Conservation (phyloP, 345 rosid species). For the Syzygium aqueum region DNA sequence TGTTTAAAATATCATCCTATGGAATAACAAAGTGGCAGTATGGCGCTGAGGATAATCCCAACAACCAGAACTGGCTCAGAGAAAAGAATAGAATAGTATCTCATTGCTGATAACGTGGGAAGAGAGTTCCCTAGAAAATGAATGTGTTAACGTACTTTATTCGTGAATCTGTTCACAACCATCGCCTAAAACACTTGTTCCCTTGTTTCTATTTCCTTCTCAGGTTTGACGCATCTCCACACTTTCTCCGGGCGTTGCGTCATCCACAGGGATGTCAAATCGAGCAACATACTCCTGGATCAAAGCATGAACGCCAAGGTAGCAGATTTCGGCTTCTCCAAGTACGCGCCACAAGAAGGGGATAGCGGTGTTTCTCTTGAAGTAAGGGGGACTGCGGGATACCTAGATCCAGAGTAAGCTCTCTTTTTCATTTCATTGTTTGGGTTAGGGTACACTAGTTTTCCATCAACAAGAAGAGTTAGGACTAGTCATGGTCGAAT, state of each 20-base stretch:
- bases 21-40: neutral
- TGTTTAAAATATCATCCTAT: too few species aligned
- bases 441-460: neutral
- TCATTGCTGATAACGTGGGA: neutral
- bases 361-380: constrained; percentile 60
- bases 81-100: neutral
- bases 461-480: neutral
- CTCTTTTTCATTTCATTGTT: neutral
- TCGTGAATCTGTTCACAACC: neutral
- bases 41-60: neutral
- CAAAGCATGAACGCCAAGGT: constrained; percentile 65
- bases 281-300: constrained; percentile 68
- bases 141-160: neutral
- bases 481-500: neutral
- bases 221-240: constrained; percentile 42
- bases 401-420: constrained; percentile 73
- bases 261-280: constrained; percentile 65
- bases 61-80: neutral
- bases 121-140: neutral
- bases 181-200: neutral
- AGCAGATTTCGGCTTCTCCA: constrained; percentile 69
- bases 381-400: constrained; percentile 73
- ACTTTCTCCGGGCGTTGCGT: constrained; percentile 22
- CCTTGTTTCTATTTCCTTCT: neutral
- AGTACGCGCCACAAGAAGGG: constrained; percentile 73